A percentile compares a stretch with the other conserved stretches of the same genome.
Evolutionary conservation across 108 stramenopile species (phyloP).

Genomic region (Nitzschia sp.): DNA sequence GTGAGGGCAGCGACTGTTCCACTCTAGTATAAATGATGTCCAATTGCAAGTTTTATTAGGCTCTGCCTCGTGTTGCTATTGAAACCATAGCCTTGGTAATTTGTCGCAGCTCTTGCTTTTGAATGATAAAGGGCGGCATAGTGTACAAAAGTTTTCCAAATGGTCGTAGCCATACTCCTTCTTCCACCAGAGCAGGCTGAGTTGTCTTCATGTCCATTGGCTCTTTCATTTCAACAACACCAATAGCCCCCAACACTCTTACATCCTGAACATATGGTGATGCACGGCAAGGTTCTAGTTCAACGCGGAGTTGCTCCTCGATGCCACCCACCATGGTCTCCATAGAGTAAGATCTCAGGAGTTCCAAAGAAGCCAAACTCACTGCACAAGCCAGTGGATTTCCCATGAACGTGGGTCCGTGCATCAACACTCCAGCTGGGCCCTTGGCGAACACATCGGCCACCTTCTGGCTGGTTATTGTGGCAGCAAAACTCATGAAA

Average conservation of each 20-base stretch:
- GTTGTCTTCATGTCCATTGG: conserved; percentile 62
- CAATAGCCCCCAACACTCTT: conserved; percentile 84
- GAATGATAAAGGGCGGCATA: conserved; percentile 78
- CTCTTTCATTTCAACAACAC: conserved; percentile 77
- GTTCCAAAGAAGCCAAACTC: conserved; percentile 54
- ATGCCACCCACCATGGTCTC: conserved; percentile 50
- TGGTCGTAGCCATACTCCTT: conserved; percentile 82
- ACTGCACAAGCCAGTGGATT: conserved; percentile 85
- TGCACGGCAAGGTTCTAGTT: conserved; percentile 51
- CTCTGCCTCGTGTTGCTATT: conserved; percentile 28
- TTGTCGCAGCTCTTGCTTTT: conserved; percentile 35
- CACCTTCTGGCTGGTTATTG: conserved; percentile 59
- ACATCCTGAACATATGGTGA: conserved; percentile 67
- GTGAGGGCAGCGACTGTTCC: no score
- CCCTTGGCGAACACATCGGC: conserved; percentile 60
- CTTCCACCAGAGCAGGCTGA: conserved; percentile 55
- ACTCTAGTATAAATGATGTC: background rate
- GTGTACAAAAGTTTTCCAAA: conserved; percentile 79
- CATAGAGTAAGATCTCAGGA: conserved; percentile 57
- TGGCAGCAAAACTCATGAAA: conserved; percentile 80
- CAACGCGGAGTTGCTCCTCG: conserved; percentile 43
- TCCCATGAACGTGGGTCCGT: conserved; percentile 85
- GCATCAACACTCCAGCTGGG: conserved; percentile 67
- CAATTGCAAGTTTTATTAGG: background rate
- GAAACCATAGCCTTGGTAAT: conserved; percentile 48